Conservation (phyloP, 352 stramenopile species). For the Phytopythium helicoides region DNA sequence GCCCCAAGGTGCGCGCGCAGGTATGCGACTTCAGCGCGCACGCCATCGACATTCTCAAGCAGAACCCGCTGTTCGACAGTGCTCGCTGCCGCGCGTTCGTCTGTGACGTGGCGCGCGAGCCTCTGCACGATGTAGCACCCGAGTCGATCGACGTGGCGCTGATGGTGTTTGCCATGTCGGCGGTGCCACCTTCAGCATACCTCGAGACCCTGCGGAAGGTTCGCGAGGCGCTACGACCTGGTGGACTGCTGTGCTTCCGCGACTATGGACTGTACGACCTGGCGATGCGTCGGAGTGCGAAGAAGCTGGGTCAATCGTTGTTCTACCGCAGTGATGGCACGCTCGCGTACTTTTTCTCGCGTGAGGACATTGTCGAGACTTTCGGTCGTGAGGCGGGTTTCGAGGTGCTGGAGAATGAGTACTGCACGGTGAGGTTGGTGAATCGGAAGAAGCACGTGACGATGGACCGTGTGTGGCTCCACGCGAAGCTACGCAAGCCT, state of each 20-base stretch:
- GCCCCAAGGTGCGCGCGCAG: constrained; percentile 61
- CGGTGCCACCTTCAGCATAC: constrained; percentile 60
- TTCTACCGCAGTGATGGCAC: constrained; percentile 77
- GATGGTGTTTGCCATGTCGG: constrained; percentile 84
- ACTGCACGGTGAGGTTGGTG: constrained; percentile 64
- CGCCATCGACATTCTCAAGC: constrained; percentile 64
- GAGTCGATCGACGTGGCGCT: constrained; percentile 72
- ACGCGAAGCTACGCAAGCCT: constrained; percentile 69
- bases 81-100: constrained; percentile 66
- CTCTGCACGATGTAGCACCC: constrained; percentile 35
- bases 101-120: constrained; percentile 62
- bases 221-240: constrained; percentile 36
- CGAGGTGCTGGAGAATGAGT: constrained; percentile 53
- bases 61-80: constrained; percentile 46
- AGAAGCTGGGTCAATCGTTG: constrained; percentile 50
- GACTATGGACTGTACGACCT: constrained; percentile 87
- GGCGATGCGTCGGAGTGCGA: constrained; percentile 78
- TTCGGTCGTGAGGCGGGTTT: constrained; percentile 42
- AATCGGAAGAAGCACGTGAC: constrained; percentile 65
- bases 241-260: constrained; percentile 47
- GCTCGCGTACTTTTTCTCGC: constrained; percentile 74
- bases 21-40: constrained; percentile 84
- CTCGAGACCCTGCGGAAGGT: constrained; percentile 52
- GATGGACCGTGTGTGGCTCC: constrained; percentile 83
- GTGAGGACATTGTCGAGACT: constrained; percentile 35